Conservation (phyloP, 345 rosid genomes). For the Isatis tinctoria region DNA sequence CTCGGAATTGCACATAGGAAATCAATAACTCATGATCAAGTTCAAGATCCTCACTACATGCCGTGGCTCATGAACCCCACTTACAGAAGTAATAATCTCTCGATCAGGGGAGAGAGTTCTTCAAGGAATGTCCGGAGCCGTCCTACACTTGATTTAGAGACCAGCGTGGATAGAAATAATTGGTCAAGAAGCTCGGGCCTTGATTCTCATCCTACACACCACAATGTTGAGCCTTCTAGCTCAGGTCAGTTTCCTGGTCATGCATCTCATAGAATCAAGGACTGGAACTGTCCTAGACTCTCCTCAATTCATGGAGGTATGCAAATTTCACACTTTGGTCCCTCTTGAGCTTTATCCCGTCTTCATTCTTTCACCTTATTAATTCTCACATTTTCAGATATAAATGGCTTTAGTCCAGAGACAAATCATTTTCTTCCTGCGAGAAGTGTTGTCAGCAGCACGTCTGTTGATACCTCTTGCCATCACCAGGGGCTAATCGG, state of each 20-base stretch:
- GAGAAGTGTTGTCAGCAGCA: constrained; percentile 39
- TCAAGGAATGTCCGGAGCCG: constrained; percentile 78
- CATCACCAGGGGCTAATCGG: constrained; percentile 46
- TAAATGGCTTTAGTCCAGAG: constrained; percentile 50
- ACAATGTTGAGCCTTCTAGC: constrained; percentile 42
- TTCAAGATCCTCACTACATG: constrained; percentile 46
- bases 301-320: constrained; percentile 55
- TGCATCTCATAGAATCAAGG: constrained; percentile 39
- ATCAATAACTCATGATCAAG: constrained; percentile 40
- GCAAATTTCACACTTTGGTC: constrained; percentile 35
- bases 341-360: not conserved
- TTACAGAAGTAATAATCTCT: constrained; percentile 43
- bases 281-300: constrained; percentile 52
- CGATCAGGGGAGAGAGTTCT: constrained; percentile 64
- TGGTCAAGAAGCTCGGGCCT: constrained; percentile 41
- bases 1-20: constrained; percentile 50
- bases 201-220: constrained; percentile 38
- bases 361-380: not conserved
- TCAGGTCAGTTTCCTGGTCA: constrained; percentile 44
- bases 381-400: constrained; percentile 43
- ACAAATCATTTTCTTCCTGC: constrained; percentile 39
- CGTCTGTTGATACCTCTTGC: constrained; percentile 42
- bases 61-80: constrained; percentile 46
- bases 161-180: constrained; percentile 42
- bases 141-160: constrained; percentile 56